Conservation (phyloP, 805 yeast species). For the Cyberlindnera amylophila region DNA sequence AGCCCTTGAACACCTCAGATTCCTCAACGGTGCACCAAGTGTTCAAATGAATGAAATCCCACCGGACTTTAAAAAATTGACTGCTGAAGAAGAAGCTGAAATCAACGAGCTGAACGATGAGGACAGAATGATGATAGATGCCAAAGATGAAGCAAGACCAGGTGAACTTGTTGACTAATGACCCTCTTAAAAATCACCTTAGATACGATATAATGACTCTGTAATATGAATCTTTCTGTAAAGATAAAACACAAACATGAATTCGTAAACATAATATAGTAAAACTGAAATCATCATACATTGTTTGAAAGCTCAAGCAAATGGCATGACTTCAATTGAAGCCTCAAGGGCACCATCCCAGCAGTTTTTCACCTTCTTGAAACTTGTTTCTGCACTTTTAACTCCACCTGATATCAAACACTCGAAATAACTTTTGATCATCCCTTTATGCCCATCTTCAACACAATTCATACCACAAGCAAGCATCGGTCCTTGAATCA, state of each 20-base stretch:
- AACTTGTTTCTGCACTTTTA: conserved; percentile 20
- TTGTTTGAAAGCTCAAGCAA: conserved; percentile 11
- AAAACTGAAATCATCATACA: background rate
- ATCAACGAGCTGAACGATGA: conserved; percentile 33
- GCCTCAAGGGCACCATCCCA: conserved; percentile 21
- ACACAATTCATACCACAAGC: conserved; percentile 19
- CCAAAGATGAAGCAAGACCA: conserved; percentile 35
- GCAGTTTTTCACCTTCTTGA: conserved; percentile 14
- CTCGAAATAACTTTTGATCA: conserved; percentile 17
- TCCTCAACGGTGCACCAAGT: conserved; percentile 86
- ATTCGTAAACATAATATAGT: too few relatives aligned
- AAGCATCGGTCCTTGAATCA: conserved; percentile 25
- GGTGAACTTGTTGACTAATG: conserved; percentile 31
- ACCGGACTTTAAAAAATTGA: conserved; percentile 42
- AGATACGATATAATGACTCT: background rate
- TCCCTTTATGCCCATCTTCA: conserved; percentile 11
- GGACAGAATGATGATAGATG: conserved; percentile 31
- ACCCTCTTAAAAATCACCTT: background rate
- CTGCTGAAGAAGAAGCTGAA: conserved; percentile 39
- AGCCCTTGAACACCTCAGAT: conserved; percentile 76
- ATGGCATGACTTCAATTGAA: conserved; percentile 18
- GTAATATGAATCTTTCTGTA: background rate
- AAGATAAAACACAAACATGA: too few relatives aligned
- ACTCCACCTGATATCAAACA: conserved; percentile 18
- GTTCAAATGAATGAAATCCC: conserved; percentile 91